These are phyloP conservation scores for Lepidopterella palustris DNA, from an alignment of 495 filamentous ascomycete genomes.

Conservation along the genomic window DNA sequence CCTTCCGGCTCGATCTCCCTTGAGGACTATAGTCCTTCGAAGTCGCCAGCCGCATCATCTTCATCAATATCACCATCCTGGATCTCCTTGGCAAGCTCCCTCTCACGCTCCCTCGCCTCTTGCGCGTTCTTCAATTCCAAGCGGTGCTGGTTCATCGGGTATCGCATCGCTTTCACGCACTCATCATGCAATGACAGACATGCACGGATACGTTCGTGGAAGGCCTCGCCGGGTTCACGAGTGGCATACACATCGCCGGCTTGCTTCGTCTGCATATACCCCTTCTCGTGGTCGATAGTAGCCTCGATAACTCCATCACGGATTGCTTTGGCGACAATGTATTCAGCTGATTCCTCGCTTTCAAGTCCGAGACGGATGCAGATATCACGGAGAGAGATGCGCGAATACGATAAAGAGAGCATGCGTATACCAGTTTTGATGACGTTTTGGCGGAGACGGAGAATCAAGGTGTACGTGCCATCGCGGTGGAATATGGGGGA, in stretches of 20 bases:
- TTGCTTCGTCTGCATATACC: slow-evolving; percentile 98
- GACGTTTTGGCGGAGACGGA: slow-evolving; percentile 92
- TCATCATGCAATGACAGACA: slow-evolving; percentile 91
- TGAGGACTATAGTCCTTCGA: slow-evolving; percentile 85
- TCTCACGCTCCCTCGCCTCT: slow-evolving; percentile 89
- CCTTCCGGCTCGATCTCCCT: no score
- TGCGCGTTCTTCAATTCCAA: slow-evolving; percentile 96
- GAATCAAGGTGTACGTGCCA: slow-evolving; percentile 89
- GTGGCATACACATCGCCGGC: slow-evolving; percentile 92
- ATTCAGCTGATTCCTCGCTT: slow-evolving; percentile 93
- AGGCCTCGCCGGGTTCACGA: slow-evolving; percentile 88
- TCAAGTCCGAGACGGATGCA: slow-evolving; percentile 90
- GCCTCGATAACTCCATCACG: slow-evolving; percentile 97
- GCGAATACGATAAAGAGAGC: slow-evolving; percentile 96
- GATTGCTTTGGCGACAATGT: slow-evolving; percentile 98
- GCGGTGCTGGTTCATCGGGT: slow-evolving; percentile 99
- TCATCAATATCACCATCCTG: slow-evolving; percentile 96
- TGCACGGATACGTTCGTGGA: slow-evolving; percentile 91
- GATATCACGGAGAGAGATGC: slow-evolving; percentile 95
- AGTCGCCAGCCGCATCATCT: slow-evolving; percentile 93
- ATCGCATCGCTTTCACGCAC: slow-evolving; percentile 98
- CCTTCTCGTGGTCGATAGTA: slow-evolving; percentile 83
- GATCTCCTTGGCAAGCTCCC: slow-evolving; percentile 98
- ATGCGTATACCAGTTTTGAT: slow-evolving; percentile 99
- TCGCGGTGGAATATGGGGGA: slow-evolving; percentile 81